Evolutionary conservation across 805 yeast species (phyloP).

Genomic region (Candida schatavii): DNA sequence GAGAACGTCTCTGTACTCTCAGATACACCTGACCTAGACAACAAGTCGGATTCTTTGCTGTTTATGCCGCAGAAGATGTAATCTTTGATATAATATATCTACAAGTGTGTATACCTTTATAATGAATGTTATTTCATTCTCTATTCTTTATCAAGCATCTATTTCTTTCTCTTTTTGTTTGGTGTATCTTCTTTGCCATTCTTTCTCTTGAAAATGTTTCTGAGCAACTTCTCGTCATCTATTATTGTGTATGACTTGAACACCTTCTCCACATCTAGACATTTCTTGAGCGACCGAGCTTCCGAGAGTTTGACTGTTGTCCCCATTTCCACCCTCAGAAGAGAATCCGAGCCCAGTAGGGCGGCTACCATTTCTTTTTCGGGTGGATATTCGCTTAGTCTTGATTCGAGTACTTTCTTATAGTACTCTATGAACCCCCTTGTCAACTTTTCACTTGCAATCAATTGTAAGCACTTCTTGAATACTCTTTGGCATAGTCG

Average conservation of each 20-base stretch:
- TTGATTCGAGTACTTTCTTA: conserved; percentile 25
- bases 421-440: conserved; percentile 27
- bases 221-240: conserved; percentile 57
- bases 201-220: conserved; percentile 55
- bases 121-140: conserved; percentile 9
- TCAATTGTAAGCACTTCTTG: conserved; percentile 59
- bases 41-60: conserved; percentile 1
- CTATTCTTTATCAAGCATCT: conserved; percentile 9
- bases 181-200: conserved; percentile 4
- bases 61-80: background rate
- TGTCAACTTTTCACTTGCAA: conserved; percentile 52
- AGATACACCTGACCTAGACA: background rate
- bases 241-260: conserved; percentile 39
- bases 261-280: conserved; percentile 28
- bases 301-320: conserved; percentile 57
- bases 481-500: conserved; percentile 43
- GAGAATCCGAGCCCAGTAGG: too few species aligned
- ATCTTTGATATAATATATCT: background rate
- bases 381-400: conserved; percentile 42
- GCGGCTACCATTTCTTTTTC: too few species aligned
- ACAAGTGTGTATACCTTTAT: background rate
- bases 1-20: background rate
- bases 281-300: conserved; percentile 43
- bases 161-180: conserved; percentile 10
- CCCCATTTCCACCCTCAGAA: conserved; percentile 45